phyloP scores from a whole-genome alignment of 2,329 filamentous ascomycete genomes.

The Colletotrichum sp. region DNA sequence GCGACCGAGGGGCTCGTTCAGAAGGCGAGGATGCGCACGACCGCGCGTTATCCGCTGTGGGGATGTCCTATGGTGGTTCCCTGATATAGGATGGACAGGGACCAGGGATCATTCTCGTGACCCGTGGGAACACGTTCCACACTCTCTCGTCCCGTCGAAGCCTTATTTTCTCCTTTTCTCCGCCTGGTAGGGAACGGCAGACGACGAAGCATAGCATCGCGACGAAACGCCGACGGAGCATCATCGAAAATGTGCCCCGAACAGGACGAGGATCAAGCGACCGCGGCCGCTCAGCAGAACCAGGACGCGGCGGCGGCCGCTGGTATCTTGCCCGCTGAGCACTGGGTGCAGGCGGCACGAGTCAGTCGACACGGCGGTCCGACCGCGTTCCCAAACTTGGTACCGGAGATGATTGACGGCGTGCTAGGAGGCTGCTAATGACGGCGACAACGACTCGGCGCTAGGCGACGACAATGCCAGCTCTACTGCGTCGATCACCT shows the following conservation, averaged over 20 bases:
- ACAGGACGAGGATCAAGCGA: not conserved
- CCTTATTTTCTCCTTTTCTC: not conserved
- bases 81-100: constrained; percentile 8
- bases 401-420: not conserved
- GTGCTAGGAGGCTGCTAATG: constrained; percentile 1
- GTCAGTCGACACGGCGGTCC: not conserved
- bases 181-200: not conserved
- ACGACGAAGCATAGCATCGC: not conserved
- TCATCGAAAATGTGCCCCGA: not conserved
- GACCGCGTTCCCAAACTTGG: not conserved
- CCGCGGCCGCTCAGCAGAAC: not conserved
- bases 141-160: not conserved
- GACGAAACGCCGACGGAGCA: not conserved
- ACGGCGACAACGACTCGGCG: constrained; percentile 19
- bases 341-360: constrained; percentile 16
- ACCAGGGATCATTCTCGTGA: constrained; percentile 1
- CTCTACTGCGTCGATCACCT: constrained; percentile 33
- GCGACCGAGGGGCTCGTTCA: not conserved
- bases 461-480: constrained; percentile 19
- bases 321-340: constrained; percentile 16
- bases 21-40: not conserved
- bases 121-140: not conserved
- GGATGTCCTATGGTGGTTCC: not conserved
- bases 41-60: constrained; percentile 11
- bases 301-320: not conserved